These are phyloP conservation scores for Thymus quinquecostatus DNA, from an alignment of 257 asterid genomes.

Conservation along the genomic window DNA sequence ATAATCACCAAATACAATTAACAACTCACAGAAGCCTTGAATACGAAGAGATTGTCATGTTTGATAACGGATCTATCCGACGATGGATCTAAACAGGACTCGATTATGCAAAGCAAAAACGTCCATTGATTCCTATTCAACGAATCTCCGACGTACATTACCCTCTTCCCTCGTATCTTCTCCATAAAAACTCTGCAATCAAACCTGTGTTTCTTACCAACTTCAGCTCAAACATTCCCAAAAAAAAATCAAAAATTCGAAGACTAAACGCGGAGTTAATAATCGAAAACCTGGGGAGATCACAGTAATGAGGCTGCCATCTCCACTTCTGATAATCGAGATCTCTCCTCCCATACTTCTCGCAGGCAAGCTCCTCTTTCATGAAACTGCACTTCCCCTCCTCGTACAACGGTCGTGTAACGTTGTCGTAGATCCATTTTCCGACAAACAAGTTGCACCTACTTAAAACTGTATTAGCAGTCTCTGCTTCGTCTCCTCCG, in stretches of 20 bases:
- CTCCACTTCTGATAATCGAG: slow-evolving; percentile 43
- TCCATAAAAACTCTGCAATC: slow-evolving; percentile 55
- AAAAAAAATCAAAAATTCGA: no score
- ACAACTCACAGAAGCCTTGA: slow-evolving; percentile 17
- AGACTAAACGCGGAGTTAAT: slow-evolving; percentile 20
- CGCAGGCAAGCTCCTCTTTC: slow-evolving; percentile 44
- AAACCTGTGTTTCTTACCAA: slow-evolving; percentile 39
- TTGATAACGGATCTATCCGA: slow-evolving; percentile 1
- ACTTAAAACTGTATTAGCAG: background rate
- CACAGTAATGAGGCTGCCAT: slow-evolving; percentile 60
- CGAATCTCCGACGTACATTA: slow-evolving; percentile 74
- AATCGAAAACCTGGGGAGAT: slow-evolving; percentile 23
- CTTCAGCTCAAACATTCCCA: no score
- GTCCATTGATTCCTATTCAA: slow-evolving; percentile 61
- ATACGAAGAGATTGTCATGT: slow-evolving; percentile 22
- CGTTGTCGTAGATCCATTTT: slow-evolving; percentile 40
- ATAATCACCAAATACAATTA: no score
- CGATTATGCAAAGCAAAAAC: slow-evolving; percentile 59
- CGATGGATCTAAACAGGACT: slow-evolving; percentile 40
- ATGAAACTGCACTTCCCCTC: slow-evolving; percentile 44
- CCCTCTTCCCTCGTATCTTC: slow-evolving; percentile 62
- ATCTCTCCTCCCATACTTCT: slow-evolving; percentile 43
- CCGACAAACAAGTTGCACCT: slow-evolving; percentile 20
- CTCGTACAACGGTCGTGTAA: slow-evolving; percentile 41
- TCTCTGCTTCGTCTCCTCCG: background rate